phyloP scores from a whole-genome alignment of 345 rosid genomes.

The Camelina neglecta region DNA sequence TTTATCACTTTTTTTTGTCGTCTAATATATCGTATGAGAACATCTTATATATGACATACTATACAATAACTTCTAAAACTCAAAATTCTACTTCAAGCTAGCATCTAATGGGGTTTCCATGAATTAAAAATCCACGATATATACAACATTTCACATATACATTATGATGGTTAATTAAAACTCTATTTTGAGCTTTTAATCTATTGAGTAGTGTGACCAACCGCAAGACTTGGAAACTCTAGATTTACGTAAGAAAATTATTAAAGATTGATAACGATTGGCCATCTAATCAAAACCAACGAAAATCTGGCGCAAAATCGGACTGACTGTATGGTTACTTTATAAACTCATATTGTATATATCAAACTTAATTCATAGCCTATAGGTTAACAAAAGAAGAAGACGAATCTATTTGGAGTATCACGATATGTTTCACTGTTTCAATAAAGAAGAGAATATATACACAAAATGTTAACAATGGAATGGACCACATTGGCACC shows the following conservation, averaged over 20 bases:
- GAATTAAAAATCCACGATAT: not conserved
- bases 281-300: constrained; percentile 3
- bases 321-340: not conserved
- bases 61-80: not conserved
- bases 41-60: not conserved
- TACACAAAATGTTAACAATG: constrained; percentile 10
- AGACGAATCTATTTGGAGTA: not conserved
- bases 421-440: not conserved
- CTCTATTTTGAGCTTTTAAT: not conserved
- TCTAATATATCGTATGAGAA: not conserved
- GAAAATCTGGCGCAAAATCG: not conserved
- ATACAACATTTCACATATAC: not conserved
- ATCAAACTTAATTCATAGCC: not conserved
- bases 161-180: constrained; percentile 10
- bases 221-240: not conserved
- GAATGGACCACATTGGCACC: constrained; percentile 37
- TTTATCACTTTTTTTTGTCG: not conserved
- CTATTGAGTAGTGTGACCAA: constrained; percentile 16
- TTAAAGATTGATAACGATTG: constrained; percentile 20
- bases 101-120: not conserved
- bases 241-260: constrained; percentile 1
- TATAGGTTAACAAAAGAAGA: constrained; percentile 7
- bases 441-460: constrained; percentile 3
- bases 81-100: not conserved
- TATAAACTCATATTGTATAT: constrained; percentile 1